Evolutionary conservation across 768 basidiomycete species (phyloP), one percentile per base, ranked within the genome.

Genomic region (Cystobasidium ongulense): DNA sequence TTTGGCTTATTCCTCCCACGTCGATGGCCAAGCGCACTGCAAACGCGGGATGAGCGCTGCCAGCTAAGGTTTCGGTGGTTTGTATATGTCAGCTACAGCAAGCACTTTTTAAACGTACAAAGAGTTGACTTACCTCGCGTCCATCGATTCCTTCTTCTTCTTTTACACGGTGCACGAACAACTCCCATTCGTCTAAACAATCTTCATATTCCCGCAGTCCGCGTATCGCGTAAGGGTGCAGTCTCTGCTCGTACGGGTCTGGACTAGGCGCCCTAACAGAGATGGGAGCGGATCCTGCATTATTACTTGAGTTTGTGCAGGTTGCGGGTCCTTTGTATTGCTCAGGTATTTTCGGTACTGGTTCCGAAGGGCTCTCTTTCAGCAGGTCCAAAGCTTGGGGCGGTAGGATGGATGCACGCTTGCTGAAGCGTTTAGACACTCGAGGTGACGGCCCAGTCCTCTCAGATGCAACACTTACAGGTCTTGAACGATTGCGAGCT

Each of bases 361-460:
- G 72, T 21, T 75, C 75, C 0, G 74, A 63, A 0, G 77, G 73
- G 2, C 71, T 74, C 52, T 76, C 76, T 53, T 76, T 77, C 38
- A 81, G 76, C 15, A 81, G 57, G 66, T 78, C 77, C 1, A 78
- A 74, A 0, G 80, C 80, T 0, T 79, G 76, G 0, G 79, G 80
- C 11, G 80, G 80, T n/a, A 81, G 76, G 68, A 81, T 76, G 27
- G 76, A 78, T 23, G 76, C 74, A 10, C 80, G 76, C 59, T 79
- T 77, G 4, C 79, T 80, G 76, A 81, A 81, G 1, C 79, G 78
- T 23, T 78, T 73, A 18, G 76, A 77, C 53, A 80, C 78, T 21
- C 79, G 75, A 0, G 76, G 77, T 0, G 80, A 79, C 13, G 72
- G 73, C 68, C 61, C 68, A 11, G 33, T 52, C 33, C 5, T 53